Evolutionary conservation across 2,329 filamentous ascomycete genomes (phyloP), one percentile per base, ranked within the genome.

Genomic region (Fusarium liriodendri): DNA sequence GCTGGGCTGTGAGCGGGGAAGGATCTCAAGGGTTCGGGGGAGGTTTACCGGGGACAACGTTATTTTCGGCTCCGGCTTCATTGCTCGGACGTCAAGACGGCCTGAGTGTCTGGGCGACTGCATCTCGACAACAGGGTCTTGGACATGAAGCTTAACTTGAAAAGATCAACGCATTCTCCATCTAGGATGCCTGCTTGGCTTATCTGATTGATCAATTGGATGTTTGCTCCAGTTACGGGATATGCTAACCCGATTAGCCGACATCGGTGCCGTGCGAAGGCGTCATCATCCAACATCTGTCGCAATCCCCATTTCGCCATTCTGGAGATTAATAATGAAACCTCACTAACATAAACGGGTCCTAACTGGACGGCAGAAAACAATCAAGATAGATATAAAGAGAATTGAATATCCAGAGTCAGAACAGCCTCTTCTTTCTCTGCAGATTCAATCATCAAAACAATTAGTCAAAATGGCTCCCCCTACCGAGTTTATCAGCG

Each of bases 401-500:
- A 45, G 20, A 59, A 32, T 58, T 42, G 61, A 64, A 38, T 20
- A 59, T 27, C 22, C 42, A 27, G 10, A 42, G 18, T 47, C 3
- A 29, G 16, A 42, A 37, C 37, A 4, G 3, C 16, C 37, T 50
- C 32, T 60, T 60, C 40, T 50, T 38, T 2, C 52, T 58, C 29
- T 20, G 29, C 59, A 52, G 57, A 20, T 42, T 38, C 13, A 33
- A 10, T n/a, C 40, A 37, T 14, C 45, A 45, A 61, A 57, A 11
- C 37, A 47, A 45, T 20, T 63, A 47, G 18, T 16, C 22, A 64
- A 38, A 62, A 16, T 25, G 18, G 22, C 59, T 74, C 82, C 59
- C 73, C 82, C 85, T 66, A 80, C 83, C 73, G 89, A 91, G 79
- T 91, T 91, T 78, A 91, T 91, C 79, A 88, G 86, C 72, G 69